Evolutionary conservation across 768 basidiomycete species (phyloP).

Genomic region (Mycena sanguinolenta): DNA sequence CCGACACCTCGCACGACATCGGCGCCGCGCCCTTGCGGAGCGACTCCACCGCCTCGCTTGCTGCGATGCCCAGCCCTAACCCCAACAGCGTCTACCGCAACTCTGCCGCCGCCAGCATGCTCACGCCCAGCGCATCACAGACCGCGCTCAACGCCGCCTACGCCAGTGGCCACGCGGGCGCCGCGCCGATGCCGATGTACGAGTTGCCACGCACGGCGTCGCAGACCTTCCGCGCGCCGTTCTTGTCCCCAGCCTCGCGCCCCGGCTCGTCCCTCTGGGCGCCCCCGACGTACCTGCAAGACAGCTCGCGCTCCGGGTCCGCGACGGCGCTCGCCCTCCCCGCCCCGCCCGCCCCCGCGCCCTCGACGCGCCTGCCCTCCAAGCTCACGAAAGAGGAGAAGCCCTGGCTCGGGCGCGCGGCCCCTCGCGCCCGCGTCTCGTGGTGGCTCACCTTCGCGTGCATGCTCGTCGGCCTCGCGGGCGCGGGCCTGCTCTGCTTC

Average conservation of each 20-base stretch:
- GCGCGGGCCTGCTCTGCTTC: conserved; percentile 66
- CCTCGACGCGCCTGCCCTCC: conserved; percentile 61
- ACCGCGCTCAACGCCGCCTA: conserved; percentile 29
- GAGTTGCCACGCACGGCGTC: conserved; percentile 38
- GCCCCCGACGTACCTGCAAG: conserved; percentile 60
- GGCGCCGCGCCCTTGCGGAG: conserved; percentile 63
- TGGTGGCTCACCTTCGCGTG: conserved; percentile 66
- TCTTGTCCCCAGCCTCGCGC: conserved; percentile 79
- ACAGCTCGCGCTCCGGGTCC: conserved; percentile 38
- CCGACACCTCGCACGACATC: conserved; percentile 39
- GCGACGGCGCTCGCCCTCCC: conserved; percentile 47
- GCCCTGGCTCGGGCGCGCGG: conserved; percentile 68
- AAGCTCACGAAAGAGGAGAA: conserved; percentile 69
- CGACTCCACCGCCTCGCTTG: conserved; percentile 40
- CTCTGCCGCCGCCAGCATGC: conserved; percentile 59
- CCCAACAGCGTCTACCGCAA: conserved; percentile 56
- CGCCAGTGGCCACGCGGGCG: conserved; percentile 10
- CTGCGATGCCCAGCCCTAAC: conserved; percentile 35
- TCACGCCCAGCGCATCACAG: conserved; percentile 22
- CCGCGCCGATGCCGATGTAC: conserved; percentile 50
- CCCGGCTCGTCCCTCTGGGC: conserved; percentile 73
- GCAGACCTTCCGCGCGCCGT: conserved; percentile 73
- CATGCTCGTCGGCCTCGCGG: conserved; percentile 67
- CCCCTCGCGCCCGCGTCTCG: conserved; percentile 48
- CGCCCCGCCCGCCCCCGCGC: conserved; percentile 56